phyloP scores from a whole-genome alignment of 2,329 filamentous ascomycete species.

The Xylogone sp. region DNA sequence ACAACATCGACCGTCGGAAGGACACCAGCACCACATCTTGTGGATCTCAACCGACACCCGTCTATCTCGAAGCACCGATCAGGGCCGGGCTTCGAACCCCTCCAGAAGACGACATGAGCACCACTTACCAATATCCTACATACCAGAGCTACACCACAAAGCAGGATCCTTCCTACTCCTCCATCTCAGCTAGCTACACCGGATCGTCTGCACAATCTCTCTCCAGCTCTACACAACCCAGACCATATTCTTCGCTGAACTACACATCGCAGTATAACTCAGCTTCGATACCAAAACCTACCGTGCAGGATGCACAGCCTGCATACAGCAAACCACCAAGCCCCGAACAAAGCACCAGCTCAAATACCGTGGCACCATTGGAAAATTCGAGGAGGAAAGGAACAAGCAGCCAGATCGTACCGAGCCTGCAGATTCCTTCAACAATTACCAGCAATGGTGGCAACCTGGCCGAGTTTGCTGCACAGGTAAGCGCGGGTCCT shows the following conservation, averaged over 20 bases:
- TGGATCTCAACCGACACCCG: constrained; percentile 11
- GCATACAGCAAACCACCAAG: constrained; percentile 13
- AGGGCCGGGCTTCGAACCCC: constrained; percentile 44
- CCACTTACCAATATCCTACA: constrained; percentile 42
- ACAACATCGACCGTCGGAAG: constrained; percentile 17
- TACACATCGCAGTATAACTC: background rate
- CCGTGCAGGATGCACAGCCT: constrained; percentile 11
- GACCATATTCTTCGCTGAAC: constrained; percentile 14
- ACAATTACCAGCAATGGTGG: constrained; percentile 74
- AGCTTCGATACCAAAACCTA: constrained; percentile 20
- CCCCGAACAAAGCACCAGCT: constrained; percentile 13
- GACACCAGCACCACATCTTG: constrained; percentile 10
- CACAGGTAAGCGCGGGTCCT: constrained; percentile 56
- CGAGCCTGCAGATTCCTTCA: constrained; percentile 62
- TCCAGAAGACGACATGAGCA: constrained; percentile 49
- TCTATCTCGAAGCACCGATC: constrained; percentile 22
- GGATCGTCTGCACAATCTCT: constrained; percentile 7
- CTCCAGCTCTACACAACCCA: constrained; percentile 5
- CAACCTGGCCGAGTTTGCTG: constrained; percentile 77
- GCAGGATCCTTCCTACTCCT: constrained; percentile 29
- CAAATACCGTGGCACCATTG: constrained; percentile 11
- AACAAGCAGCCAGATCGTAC: constrained; percentile 20
- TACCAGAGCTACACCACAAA: constrained; percentile 43
- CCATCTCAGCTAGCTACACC: constrained; percentile 9
- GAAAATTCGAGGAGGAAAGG: constrained; percentile 16